These are phyloP conservation scores for Epichloe scottii DNA, from an alignment of 2,329 filamentous ascomycete genomes.

Conservation along the genomic window DNA sequence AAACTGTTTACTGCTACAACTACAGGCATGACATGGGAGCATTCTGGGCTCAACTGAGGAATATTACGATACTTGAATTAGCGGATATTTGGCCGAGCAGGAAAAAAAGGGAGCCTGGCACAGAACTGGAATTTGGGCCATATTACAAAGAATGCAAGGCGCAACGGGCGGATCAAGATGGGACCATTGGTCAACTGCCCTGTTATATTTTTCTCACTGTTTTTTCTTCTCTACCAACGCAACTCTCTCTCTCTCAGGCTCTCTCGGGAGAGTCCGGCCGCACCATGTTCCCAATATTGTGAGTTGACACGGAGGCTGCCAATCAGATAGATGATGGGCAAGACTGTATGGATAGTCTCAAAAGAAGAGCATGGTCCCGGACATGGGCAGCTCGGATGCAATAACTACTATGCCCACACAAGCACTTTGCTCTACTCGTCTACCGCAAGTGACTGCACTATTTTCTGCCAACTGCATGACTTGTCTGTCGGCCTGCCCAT, in stretches of 20 bases:
- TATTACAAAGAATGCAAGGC: slow-evolving; percentile 4
- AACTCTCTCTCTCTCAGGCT: neutral
- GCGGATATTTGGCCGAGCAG: slow-evolving; percentile 12
- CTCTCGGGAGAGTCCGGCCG: neutral
- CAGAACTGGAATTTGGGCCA: slow-evolving; percentile 5
- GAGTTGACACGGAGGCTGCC: neutral
- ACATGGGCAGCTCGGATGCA: neutral
- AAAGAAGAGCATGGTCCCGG: neutral
- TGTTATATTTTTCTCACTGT: neutral
- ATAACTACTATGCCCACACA: neutral
- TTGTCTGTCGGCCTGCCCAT: too few relatives aligned
- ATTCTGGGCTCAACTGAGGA: slow-evolving; percentile 14
- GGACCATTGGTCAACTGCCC: neutral
- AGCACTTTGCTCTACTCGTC: neutral
- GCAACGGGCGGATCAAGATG: neutral
- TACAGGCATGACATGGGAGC: slow-evolving; percentile 21
- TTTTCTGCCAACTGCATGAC: too few relatives aligned
- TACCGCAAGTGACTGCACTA: neutral
- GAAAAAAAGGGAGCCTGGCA: slow-evolving; percentile 2
- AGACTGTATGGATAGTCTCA: neutral
- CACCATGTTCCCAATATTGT: neutral
- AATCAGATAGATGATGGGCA: slow-evolving; percentile 6
- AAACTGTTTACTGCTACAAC: slow-evolving; percentile 15
- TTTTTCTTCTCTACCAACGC: neutral
- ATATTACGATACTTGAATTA: slow-evolving; percentile 17